A percentile compares a stretch with the other conserved stretches of the same genome.
These are phyloP conservation scores for Salix arbutifolia DNA, from an alignment of 345 rosid species.

Conservation along the genomic window DNA sequence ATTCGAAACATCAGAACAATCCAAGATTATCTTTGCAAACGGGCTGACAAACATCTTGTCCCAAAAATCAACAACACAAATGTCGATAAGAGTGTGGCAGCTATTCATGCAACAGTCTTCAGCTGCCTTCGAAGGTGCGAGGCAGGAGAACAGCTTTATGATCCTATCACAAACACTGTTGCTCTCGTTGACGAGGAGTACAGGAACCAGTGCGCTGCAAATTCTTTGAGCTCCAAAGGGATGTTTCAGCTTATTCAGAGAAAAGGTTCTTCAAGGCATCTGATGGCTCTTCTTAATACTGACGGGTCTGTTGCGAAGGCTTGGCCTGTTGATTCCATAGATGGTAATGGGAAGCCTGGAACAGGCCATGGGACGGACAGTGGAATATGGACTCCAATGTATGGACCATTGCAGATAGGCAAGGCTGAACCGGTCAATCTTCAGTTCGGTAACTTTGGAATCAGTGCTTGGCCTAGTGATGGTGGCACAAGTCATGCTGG, in stretches of 20 bases:
- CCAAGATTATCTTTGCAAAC: slow-evolving; percentile 85
- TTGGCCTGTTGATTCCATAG: slow-evolving; percentile 75
- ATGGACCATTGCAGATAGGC: slow-evolving; percentile 71
- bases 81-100: slow-evolving; percentile 94
- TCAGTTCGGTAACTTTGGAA: slow-evolving; percentile 90
- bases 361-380: slow-evolving; percentile 37
- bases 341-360: slow-evolving; percentile 45
- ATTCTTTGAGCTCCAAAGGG: slow-evolving; percentile 91
- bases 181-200: slow-evolving; percentile 80
- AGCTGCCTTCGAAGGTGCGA: slow-evolving; percentile 90
- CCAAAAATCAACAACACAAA: slow-evolving; percentile 97
- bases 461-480: slow-evolving; percentile 97
- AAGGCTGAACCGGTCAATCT: slow-evolving; percentile 94
- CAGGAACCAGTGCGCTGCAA: slow-evolving; percentile 86
- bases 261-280: slow-evolving; percentile 88
- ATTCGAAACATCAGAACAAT: slow-evolving; percentile 90
- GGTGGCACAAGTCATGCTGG: slow-evolving; percentile 91
- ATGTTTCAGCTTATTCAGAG: slow-evolving; percentile 97
- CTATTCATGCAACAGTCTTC: slow-evolving; percentile 94
- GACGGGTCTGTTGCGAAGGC: slow-evolving; percentile 96
- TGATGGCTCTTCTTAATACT: slow-evolving; percentile 93
- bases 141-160: slow-evolving; percentile 82
- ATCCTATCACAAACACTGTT: slow-evolving; percentile 71
- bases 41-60: slow-evolving; percentile 97
- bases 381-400: slow-evolving; percentile 60